These are phyloP conservation scores for Vickermania ingenoplastis DNA, from an alignment of 208 protist species.

Conservation along the genomic window DNA sequence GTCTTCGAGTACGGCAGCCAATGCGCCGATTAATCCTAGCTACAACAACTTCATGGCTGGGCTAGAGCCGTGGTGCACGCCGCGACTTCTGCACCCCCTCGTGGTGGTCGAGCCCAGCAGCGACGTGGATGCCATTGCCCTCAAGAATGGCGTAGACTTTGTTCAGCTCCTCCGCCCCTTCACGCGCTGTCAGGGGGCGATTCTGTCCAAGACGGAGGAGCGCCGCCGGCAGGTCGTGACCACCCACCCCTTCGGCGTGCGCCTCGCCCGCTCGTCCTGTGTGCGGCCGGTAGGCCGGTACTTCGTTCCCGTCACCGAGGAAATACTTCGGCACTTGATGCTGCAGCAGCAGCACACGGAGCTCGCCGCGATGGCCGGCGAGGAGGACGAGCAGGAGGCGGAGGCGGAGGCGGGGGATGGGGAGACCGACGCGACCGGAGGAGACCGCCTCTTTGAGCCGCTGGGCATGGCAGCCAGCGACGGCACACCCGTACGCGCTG, in stretches of 20 bases:
- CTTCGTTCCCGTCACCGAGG: background rate
- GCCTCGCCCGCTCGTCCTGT: constrained; percentile 11
- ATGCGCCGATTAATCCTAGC: constrained; percentile 3
- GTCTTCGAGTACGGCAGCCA: no score
- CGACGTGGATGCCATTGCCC: constrained; percentile 27
- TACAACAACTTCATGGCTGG: constrained; percentile 10
- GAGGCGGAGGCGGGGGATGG: no score
- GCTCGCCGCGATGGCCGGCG: no score
- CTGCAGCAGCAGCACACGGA: no score
- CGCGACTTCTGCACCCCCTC: constrained; percentile 60
- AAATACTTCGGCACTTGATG: background rate
- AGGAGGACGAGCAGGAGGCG: no score
- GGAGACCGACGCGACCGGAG: no score
- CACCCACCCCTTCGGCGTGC: constrained; percentile 20
- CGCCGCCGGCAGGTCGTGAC: no score
- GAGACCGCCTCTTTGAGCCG: no score
- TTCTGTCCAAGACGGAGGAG: constrained; percentile 42
- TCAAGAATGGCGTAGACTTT: constrained; percentile 51
- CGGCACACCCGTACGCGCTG: background rate
- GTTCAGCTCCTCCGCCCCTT: constrained; percentile 72
- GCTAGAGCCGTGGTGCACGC: constrained; percentile 49
- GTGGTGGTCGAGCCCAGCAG: constrained; percentile 51
- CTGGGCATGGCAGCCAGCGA: background rate
- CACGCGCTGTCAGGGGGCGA: constrained; percentile 27
- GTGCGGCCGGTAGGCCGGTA: constrained; percentile 8